Percentiles rank a stretch among this genome's conserved stretches.
These are phyloP conservation scores for Aspergillus hancockii DNA, from an alignment of 495 filamentous ascomycete species.

Conservation along the genomic window DNA sequence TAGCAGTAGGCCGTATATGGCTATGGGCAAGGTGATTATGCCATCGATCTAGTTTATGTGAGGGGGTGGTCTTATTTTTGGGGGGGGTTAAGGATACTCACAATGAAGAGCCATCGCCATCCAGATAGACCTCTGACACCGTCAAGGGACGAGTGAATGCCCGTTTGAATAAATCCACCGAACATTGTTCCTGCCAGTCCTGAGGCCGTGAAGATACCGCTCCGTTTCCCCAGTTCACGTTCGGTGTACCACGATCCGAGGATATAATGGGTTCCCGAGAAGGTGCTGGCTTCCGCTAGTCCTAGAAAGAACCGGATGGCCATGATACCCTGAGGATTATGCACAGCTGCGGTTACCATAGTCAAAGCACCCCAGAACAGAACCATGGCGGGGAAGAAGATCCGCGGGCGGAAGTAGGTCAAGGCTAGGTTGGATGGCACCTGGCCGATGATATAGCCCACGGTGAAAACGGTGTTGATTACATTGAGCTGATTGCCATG, in stretches of 20 bases:
- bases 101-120: constrained; percentile 70
- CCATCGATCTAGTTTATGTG: constrained; percentile 43
- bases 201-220: constrained; percentile 40
- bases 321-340: constrained; percentile 56
- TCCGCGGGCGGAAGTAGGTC: constrained; percentile 57
- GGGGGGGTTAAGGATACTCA: constrained; percentile 15
- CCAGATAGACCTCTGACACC: constrained; percentile 52
- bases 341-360: constrained; percentile 57
- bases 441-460: constrained; percentile 57
- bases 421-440: constrained; percentile 62
- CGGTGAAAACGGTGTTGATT: constrained; percentile 53
- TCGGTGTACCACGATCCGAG: constrained; percentile 68
- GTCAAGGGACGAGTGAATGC: constrained; percentile 56
- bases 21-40: constrained; percentile 57
- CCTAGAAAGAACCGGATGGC: constrained; percentile 70
- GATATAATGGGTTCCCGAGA: constrained; percentile 66
- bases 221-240: constrained; percentile 64
- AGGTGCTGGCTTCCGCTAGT: constrained; percentile 59
- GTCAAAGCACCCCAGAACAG: constrained; percentile 61
- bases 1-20: constrained; percentile 56
- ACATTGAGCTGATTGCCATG: constrained; percentile 57
- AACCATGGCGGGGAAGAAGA: constrained; percentile 64
- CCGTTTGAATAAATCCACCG: constrained; percentile 59
- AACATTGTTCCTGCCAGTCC: constrained; percentile 46
- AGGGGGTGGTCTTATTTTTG: background rate